phyloP scores from a whole-genome alignment of 2,329 filamentous ascomycete species.

The Clathrospora elynae region DNA sequence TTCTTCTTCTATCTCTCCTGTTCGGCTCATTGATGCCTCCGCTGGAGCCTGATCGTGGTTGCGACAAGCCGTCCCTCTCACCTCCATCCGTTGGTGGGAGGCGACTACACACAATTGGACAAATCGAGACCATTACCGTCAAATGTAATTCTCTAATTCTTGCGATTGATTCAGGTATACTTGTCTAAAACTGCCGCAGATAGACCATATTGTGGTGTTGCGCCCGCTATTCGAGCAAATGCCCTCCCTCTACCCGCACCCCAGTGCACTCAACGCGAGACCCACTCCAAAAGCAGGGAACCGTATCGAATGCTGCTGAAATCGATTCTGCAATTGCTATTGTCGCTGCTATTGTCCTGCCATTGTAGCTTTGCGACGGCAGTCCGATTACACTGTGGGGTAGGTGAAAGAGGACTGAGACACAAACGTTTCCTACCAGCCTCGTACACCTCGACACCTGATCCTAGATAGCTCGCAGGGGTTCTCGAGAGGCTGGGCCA shows the following conservation, averaged over 20 bases:
- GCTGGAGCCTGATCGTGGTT: neutral
- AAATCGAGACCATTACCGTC: too few species aligned
- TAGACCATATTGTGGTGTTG: neutral
- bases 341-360: neutral
- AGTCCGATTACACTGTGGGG: neutral
- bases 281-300: neutral
- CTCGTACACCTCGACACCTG: neutral
- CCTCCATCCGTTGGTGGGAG: neutral
- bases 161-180: too few species aligned
- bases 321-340: neutral
- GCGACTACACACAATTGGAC: neutral
- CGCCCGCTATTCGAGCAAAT: neutral
- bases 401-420: slow-evolving; percentile 8
- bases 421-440: slow-evolving; percentile 1
- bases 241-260: slow-evolving; percentile 1
- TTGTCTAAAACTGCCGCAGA: neutral
- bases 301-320: neutral
- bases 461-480: too few species aligned
- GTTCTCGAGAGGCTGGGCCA: slow-evolving; percentile 2
- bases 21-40: neutral
- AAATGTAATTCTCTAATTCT: too few species aligned
- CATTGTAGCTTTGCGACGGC: neutral
- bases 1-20: neutral
- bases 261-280: too few species aligned
- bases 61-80: neutral